Evolutionary conservation across 495 filamentous ascomycete species (phyloP).

Genomic region (Xylaria longipes): DNA sequence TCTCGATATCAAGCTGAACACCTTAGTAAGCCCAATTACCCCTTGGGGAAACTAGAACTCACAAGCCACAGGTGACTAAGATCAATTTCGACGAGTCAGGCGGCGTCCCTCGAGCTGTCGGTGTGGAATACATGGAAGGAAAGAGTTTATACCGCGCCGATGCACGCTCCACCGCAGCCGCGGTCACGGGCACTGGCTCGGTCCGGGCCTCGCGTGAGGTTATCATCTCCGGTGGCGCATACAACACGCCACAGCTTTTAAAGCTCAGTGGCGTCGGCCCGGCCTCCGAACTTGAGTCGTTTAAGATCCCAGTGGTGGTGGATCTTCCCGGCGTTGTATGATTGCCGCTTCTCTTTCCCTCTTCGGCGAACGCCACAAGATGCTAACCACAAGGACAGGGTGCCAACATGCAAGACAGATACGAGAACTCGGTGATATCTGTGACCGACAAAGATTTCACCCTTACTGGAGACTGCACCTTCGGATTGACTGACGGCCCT

Average conservation of each 20-base stretch:
- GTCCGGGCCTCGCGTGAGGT: slow-evolving; percentile 63
- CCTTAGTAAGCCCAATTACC: slow-evolving; percentile 36
- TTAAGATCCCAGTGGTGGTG: slow-evolving; percentile 57
- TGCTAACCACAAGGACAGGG: slow-evolving; percentile 41
- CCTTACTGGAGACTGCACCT: slow-evolving; percentile 56
- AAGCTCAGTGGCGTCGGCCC: slow-evolving; percentile 69
- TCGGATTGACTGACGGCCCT: slow-evolving; percentile 39
- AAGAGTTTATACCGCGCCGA: slow-evolving; percentile 65
- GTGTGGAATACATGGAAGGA: slow-evolving; percentile 69
- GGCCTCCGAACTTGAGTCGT: slow-evolving; percentile 47
- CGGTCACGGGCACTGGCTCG: slow-evolving; percentile 48
- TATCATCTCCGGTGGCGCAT: slow-evolving; percentile 65
- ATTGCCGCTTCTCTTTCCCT: not conserved
- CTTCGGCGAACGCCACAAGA: not conserved
- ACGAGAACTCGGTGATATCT: slow-evolving; percentile 59
- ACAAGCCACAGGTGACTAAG: slow-evolving; percentile 55
- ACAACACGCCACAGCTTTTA: slow-evolving; percentile 69
- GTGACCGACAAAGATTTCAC: slow-evolving; percentile 48
- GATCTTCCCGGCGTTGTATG: slow-evolving; percentile 64
- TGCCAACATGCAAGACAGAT: slow-evolving; percentile 69
- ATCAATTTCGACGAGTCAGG: slow-evolving; percentile 57
- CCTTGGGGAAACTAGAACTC: slow-evolving; percentile 46
- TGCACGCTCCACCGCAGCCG: slow-evolving; percentile 41
- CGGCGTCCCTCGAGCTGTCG: slow-evolving; percentile 58
- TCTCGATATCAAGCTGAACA: slow-evolving; percentile 63